Evolutionary conservation across 176 grass and related monocot species (phyloP).

Genomic region (Urochloa ruziziensis): DNA sequence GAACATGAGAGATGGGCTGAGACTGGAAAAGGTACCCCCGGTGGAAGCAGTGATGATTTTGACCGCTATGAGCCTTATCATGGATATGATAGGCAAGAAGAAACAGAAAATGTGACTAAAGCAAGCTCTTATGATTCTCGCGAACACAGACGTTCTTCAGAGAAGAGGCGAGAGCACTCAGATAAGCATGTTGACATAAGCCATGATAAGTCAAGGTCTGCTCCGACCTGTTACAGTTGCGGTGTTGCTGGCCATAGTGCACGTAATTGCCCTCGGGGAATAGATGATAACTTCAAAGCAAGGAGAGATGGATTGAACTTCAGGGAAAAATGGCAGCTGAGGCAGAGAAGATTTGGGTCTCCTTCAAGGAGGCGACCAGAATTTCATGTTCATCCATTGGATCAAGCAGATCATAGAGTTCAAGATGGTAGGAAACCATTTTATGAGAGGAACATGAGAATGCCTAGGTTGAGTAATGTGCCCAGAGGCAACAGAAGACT

Average conservation of each 20-base stretch:
- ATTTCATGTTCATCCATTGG: slow-evolving; percentile 22
- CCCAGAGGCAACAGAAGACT: background rate
- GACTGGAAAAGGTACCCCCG: slow-evolving; percentile 33
- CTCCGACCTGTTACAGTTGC: slow-evolving; percentile 43
- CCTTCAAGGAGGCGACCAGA: slow-evolving; percentile 24
- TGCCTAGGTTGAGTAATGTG: background rate
- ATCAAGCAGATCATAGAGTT: slow-evolving; percentile 3
- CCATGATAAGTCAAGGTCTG: slow-evolving; percentile 37
- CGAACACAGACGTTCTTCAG: slow-evolving; percentile 8
- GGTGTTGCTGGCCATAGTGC: slow-evolving; percentile 31
- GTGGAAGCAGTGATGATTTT: slow-evolving; percentile 35
- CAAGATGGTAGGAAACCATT: slow-evolving; percentile 32
- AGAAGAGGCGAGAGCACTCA: slow-evolving; percentile 27
- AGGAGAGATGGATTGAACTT: slow-evolving; percentile 38
- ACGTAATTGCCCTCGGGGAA: slow-evolving; percentile 21
- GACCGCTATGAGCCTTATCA: slow-evolving; percentile 59
- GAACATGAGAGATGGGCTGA: slow-evolving; percentile 59
- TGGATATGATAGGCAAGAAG: slow-evolving; percentile 48
- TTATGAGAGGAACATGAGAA: slow-evolving; percentile 24
- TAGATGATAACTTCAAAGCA: slow-evolving; percentile 21
- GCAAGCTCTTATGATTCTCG: slow-evolving; percentile 22
- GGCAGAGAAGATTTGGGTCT: slow-evolving; percentile 28
- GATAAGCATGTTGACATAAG: slow-evolving; percentile 17
- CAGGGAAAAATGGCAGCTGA: slow-evolving; percentile 20
- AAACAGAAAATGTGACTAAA: slow-evolving; percentile 30